Base-by-base conservation (phyloP, 140 eudicot genomes). In the Anethum foeniculum region DNA sequence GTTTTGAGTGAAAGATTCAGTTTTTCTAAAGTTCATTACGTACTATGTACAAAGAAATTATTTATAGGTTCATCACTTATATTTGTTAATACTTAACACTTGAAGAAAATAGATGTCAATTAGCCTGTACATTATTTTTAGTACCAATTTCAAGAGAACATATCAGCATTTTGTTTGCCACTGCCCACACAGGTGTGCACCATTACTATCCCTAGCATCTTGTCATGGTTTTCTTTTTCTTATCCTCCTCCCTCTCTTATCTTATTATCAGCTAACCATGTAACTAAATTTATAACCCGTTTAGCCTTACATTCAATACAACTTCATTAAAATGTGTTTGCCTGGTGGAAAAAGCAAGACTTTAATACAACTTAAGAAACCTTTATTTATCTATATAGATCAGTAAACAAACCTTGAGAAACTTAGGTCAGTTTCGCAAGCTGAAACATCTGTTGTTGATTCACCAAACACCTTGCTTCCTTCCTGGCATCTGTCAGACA, bases 371-470 rank as follows among this genome's bases (percentile, higher is more conserved):
- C 15, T 4, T 71, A 23, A 5, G 36, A 23, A 44, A 74, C 0
- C 7, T 34, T 39, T 30, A 34, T 34, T 34, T 46, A 71, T 19
- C 19, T 38, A 16, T 21, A 71, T 18, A 34, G 6, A 38, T 71
- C 23, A 47, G 60, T 78, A 51, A 74, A 48, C 77, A 71, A 30
- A 92, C 98, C 98, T 93, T 81, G 91, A 84, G 80, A 58, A 85
- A 41, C 94, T 68, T 71, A 85, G 41, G 77, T 84, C 92, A 82
- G 82, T 82, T 80, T 83, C 93, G 71, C 91, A 83, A 41, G 89
- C 84, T 76, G 91, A 85, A 32, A 88, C 85, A 13, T 93, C 91
- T 82, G 93, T 90, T 71, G 91, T 81, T 30, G 91, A 91, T 83
- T 87, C 95, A 2, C 81, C 82, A 73, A 88, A 80, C 76, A 86